These are phyloP conservation scores for Hanseniaspora thailandica DNA, from an alignment of 805 yeast species.

Conservation along the genomic window DNA sequence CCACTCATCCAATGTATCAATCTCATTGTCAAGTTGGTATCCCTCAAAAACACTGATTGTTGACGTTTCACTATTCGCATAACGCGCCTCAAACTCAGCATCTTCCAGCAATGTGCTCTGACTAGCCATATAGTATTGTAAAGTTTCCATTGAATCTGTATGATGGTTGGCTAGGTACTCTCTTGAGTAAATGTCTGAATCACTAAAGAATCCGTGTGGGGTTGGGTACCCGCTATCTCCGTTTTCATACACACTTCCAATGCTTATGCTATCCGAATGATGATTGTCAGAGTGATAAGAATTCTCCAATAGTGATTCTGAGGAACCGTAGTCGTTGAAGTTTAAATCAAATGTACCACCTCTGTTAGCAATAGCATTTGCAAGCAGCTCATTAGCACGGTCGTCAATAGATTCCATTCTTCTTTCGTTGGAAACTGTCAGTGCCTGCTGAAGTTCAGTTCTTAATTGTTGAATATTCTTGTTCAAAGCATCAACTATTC, in stretches of 20 bases:
- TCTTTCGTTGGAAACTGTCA: neutral
- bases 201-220: neutral
- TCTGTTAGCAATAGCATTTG: neutral
- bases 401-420: neutral
- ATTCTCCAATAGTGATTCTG: neutral
- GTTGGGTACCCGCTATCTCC: neutral
- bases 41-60: neutral
- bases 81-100: neutral
- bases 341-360: neutral
- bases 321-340: neutral
- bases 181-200: neutral
- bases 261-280: neutral
- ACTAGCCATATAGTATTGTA: neutral
- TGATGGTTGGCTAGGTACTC: no score
- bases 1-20: neutral
- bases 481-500: neutral
- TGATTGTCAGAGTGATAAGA: neutral
- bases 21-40: neutral
- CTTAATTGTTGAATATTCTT: neutral
- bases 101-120: neutral
- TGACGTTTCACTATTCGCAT: neutral
- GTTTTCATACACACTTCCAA: neutral
- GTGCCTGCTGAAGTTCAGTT: neutral
- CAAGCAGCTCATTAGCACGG: neutral
- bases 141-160: neutral